These are phyloP conservation scores for Phytophthora constricta DNA, from an alignment of 352 stramenopile species.

Conservation along the genomic window DNA sequence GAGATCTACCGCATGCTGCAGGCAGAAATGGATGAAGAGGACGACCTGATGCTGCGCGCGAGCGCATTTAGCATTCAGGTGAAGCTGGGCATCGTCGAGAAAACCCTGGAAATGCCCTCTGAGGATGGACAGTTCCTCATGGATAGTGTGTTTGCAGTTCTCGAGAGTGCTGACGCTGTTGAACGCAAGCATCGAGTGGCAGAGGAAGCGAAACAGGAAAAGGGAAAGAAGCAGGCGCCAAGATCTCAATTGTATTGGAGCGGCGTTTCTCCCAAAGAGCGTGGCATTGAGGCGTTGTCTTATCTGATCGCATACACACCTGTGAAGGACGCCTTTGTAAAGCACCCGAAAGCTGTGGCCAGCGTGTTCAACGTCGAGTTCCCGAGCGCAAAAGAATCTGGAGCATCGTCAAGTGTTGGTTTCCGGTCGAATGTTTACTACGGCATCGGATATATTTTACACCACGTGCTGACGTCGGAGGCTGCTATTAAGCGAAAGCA, in stretches of 20 bases:
- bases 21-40: conserved; percentile 67
- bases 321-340: conserved; percentile 83
- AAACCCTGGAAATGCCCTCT: conserved; percentile 73
- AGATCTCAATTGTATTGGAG: conserved; percentile 67
- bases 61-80: conserved; percentile 85
- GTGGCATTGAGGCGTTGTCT: conserved; percentile 81
- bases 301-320: conserved; percentile 86
- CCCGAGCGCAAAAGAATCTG: conserved; percentile 40
- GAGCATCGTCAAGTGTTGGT: conserved; percentile 38
- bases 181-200: conserved; percentile 45
- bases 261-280: conserved; percentile 79
- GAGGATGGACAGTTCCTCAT: conserved; percentile 71
- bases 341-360: conserved; percentile 55
- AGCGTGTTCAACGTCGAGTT: conserved; percentile 83
- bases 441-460: conserved; percentile 94
- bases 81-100: conserved; percentile 85
- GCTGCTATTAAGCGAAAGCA: conserved; percentile 95
- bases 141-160: conserved; percentile 75
- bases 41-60: conserved; percentile 75
- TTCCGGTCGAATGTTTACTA: conserved; percentile 92
- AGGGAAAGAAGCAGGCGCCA: conserved; percentile 20
- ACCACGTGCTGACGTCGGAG: conserved; percentile 93
- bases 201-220: conserved; percentile 30
- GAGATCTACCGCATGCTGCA: conserved; percentile 84
- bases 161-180: conserved; percentile 64